A percentile compares a stretch with the other conserved stretches of the same genome.
These are phyloP conservation scores for Corylus americana DNA, from an alignment of 306 rosid species.

Conservation along the genomic window DNA sequence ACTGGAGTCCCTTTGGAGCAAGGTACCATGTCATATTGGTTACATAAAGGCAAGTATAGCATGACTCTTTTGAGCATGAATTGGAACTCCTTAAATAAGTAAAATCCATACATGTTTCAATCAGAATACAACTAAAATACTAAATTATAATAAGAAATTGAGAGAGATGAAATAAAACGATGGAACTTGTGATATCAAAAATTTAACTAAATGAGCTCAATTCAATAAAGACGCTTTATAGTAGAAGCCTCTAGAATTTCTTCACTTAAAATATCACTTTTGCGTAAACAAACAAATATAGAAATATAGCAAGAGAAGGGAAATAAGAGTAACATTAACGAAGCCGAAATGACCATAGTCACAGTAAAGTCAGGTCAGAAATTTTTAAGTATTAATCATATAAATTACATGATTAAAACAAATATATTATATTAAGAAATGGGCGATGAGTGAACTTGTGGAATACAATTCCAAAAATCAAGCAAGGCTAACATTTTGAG, in stretches of 20 bases:
- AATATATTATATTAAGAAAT: background rate
- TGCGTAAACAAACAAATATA: background rate
- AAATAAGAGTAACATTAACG: background rate
- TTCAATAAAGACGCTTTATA: too few relatives aligned
- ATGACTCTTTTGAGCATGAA: background rate
- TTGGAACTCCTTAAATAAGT: background rate
- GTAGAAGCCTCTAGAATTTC: background rate
- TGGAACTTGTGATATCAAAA: background rate
- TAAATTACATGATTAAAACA: background rate
- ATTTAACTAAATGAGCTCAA: background rate
- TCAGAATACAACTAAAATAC: background rate
- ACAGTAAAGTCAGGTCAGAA: background rate
- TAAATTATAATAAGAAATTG: background rate
- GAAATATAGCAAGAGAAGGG: background rate
- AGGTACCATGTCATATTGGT: background rate
- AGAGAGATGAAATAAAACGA: background rate
- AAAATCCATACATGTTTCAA: background rate
- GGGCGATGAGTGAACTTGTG: background rate
- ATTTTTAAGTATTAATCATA: background rate
- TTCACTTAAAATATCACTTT: background rate
- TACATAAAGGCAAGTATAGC: too few relatives aligned
- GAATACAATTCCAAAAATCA: background rate
- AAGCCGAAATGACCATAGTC: background rate
- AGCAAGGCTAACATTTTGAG: background rate
- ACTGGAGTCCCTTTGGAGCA: background rate